A percentile compares a stretch with the other conserved stretches of the same genome.
Evolutionary conservation across 441 rosid genomes (phyloP).

Genomic region (Jatropha podagrica): DNA sequence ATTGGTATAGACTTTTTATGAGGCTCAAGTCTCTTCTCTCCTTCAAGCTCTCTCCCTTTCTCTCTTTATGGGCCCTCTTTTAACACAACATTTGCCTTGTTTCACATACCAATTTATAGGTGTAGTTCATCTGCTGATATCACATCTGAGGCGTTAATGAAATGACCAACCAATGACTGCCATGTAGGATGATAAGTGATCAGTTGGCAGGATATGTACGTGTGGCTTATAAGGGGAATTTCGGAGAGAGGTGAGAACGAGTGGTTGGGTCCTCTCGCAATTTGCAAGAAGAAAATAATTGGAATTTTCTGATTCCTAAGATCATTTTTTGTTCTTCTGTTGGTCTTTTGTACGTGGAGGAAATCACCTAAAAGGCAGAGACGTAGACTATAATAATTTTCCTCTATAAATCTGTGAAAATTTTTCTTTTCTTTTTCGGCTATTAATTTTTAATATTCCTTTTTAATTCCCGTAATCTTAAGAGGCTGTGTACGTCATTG

Average conservation of each 20-base stretch:
- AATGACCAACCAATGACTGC: constrained; percentile 19
- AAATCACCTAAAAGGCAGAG: constrained; percentile 7
- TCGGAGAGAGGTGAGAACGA: neutral
- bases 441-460: too few species aligned
- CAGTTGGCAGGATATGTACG: constrained; percentile 3
- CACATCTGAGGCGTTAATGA: constrained; percentile 28
- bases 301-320: neutral
- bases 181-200: constrained; percentile 17
- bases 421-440: too few species aligned
- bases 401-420: too few species aligned
- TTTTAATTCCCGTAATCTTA: too few species aligned
- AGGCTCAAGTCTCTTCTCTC: neutral
- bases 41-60: neutral
- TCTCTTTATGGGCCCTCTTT: too few species aligned
- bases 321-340: neutral
- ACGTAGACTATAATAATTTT: too few species aligned
- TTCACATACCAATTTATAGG: constrained; percentile 22
- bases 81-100: neutral
- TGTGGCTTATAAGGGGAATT: too few species aligned
- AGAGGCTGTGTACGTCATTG: neutral
- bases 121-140: constrained; percentile 9
- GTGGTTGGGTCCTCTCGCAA: constrained; percentile 13
- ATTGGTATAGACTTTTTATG: neutral
- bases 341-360: neutral
- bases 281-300: constrained; percentile 4